Base-by-base conservation (phyloP, 192 early-diverging fungal genomes). In the Backusella macrospora region DNA sequence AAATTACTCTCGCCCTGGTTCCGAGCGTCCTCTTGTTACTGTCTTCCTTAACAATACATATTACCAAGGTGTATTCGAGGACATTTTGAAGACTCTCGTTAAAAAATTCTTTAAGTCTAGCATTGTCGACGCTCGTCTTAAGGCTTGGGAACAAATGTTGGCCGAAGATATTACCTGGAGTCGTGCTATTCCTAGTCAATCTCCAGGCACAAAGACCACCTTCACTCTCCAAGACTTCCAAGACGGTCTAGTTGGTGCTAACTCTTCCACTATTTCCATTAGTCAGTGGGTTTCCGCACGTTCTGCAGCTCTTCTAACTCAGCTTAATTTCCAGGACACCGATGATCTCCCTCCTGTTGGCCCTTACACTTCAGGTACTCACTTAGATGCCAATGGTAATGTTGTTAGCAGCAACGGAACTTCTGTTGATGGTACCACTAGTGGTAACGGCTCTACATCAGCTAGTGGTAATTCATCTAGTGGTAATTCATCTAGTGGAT, bases 131-230 rank as follows among this genome's bases (percentile, higher is more conserved):
- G 77, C 84, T 14, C 71, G 76, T 14, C 21, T 85, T 21, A 70
- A 78, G 10, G 81, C 71, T 16, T 79, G 79, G 71, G 71, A 62
- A 42, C 59, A 70, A 2, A 82, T 85, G 84, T 77, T 85, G 64
- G 13, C 73, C 44, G 79, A 78, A 14, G 84, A 85, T 64, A 78
- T 82, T 23, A 71, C 73, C 7, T 85, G 84, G 84, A 75, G 80
- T 47, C 77, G 79, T 26, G 34, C 34, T 18, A 73, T 71, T 45
- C 66, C 76, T 9, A 55, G 79, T 39, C 37, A 69, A 16, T 77
- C 76, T 48, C 48, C 76, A 42, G 76, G 76, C 40, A 68, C 47
- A 5, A 68, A 72, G 42, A 70, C 65, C n/a, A 67, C 65, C 34
- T 77, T 49, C 65, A 77, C 76, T n/a, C 34, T 68, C 10, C 47